A percentile compares a stretch with the other conserved stretches of the same genome.
phyloP scores from a whole-genome alignment of 2,329 filamentous ascomycete species.

The Claviceps quebecensis region DNA sequence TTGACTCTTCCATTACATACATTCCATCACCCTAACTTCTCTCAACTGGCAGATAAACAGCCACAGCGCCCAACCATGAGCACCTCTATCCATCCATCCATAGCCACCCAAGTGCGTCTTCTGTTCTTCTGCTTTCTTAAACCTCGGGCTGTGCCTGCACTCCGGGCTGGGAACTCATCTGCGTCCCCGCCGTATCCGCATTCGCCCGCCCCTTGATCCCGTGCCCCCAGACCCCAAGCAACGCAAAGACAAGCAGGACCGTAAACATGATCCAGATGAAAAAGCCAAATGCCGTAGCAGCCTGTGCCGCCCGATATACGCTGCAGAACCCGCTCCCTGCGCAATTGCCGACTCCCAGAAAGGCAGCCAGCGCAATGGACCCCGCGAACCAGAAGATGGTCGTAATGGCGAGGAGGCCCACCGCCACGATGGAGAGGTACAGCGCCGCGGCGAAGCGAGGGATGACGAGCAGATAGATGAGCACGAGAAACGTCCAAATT shows the following conservation, averaged over 20 bases:
- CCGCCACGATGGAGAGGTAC: constrained; percentile 50
- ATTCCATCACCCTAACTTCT: neutral
- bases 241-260: constrained; percentile 32
- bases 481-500: constrained; percentile 60
- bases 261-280: constrained; percentile 44
- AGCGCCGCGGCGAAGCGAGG: constrained; percentile 47
- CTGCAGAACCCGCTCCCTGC: constrained; percentile 41
- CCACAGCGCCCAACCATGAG: neutral
- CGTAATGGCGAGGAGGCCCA: constrained; percentile 56
- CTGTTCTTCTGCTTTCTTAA: neutral
- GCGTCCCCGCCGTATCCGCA: constrained; percentile 12
- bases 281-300: constrained; percentile 51
- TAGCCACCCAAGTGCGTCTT: neutral
- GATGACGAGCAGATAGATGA: constrained; percentile 55
- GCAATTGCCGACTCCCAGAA: constrained; percentile 39
- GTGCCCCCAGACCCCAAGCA: constrained; percentile 24
- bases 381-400: constrained; percentile 86
- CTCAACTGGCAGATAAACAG: neutral
- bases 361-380: constrained; percentile 61
- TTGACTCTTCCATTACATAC: too few species aligned
- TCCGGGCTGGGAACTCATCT: constrained; percentile 7
- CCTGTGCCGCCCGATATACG: constrained; percentile 36
- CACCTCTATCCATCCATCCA: neutral
- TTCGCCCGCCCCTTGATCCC: constrained; percentile 13
- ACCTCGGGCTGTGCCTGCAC: constrained; percentile 4